Evolutionary conservation across 148 eudicot species (phyloP), one percentile per base, ranked within the genome.

Genomic region (Vaccinium darrowii): DNA sequence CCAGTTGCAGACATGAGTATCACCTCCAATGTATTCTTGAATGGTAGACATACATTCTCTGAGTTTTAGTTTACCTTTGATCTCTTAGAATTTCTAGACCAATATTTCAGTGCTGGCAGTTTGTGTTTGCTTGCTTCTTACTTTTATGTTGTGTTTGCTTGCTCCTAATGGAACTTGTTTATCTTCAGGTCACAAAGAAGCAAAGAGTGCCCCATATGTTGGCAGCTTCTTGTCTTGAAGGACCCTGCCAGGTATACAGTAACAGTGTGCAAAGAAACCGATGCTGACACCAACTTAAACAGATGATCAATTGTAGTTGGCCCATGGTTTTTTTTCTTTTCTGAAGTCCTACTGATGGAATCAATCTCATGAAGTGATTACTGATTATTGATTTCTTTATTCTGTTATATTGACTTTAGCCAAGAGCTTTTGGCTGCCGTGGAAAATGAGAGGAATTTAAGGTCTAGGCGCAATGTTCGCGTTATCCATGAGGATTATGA

Each of bases 11-110:
- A 87, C 98, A 94, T 79, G 98, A 94, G 88, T 94, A 91, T 88
- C 98, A 94, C 86, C 91, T 94, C 77, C 98, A 94, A 74, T 94
- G 98, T 74, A 93, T 94, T 73, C 94, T 94, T 84, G 98, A 94
- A 88, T 94, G 98, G 98, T 93, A 89, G 14, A 81, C 56, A 86
- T n/a, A 30, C 19, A 36, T 62, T 39, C 63, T 85, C 7, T 21
- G 33, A 6, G 71, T 33, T 76, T 54, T 27, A 57, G 79, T 76
- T 21, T 23, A 49, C 0, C 8, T 43, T 81, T 3, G 12, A 12
- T 43, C 10, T 13, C 5, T 43, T n/a, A 71, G 9, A 11, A 6
- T 11, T 81, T 81, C 39, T 23, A 10, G 36, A 65, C 75, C 33
- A 23, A 77, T 50, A 63, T 49, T 81, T 36, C 23, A 47, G 23